Evolutionary conservation across 2,329 filamentous ascomycete species (phyloP), one percentile per base, ranked within the genome.

Genomic region (Ophiostoma australiae): DNA sequence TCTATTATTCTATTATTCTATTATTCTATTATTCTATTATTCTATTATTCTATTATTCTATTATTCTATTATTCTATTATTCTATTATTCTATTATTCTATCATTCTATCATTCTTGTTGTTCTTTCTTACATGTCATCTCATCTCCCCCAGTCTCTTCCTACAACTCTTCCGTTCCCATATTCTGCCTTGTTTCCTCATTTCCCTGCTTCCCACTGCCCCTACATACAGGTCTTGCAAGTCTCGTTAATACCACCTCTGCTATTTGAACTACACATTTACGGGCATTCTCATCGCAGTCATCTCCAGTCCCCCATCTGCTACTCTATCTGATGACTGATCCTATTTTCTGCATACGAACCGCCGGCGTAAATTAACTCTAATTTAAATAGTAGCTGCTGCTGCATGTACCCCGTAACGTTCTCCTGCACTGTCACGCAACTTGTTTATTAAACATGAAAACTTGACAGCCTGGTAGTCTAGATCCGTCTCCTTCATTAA

Each of bases 351-450:
- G 52, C 52, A 58, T 27, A 8, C 23, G 15, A 58, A 58, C 52
- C 17, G 44, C 17, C 15, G 20, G 44, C 44, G 44, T 48, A 58
- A 31, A 58, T 58, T 31, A 27, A 58, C 23, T 58, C 11, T 58
- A 58, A 58, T 58, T 58, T 58, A 27, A 27, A 58, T 8, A 13
- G 23, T 27, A 27, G 6, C 11, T 27, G 23, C 15, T 58, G 52
- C 23, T 58, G 23, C n/a, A 27, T 58, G 8, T 48, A 48, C 44
- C 20, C 44, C 17, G 15, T 58, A 23, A 58, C 27, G n/a, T 13
- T 58, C n/a, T 20, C 52, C 52, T 58, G 52, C 52, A 58, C 52
- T 58, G 52, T 58, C n/a, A 58, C 52, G 5, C 52, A 58, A 58
- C 10, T 27, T 58, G n/a, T 5, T 39, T 48, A 48, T 48, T 48